Base-by-base conservation (phyloP, 2,329 filamentous ascomycete species). In the Fusarium torulosum region DNA sequence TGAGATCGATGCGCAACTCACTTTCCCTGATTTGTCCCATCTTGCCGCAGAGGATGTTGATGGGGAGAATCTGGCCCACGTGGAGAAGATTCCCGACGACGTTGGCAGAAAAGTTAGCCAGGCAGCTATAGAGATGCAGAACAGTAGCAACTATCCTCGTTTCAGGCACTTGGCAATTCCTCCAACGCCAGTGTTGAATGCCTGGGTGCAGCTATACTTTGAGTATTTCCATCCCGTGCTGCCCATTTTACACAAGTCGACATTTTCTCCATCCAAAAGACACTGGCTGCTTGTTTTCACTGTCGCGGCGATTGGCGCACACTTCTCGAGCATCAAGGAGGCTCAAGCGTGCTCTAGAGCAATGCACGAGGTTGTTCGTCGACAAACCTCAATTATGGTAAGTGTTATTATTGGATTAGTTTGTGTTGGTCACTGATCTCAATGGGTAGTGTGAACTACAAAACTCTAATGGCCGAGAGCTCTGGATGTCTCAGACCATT, bases 401-500 rank as follows among this genome's bases (percentile, higher is more conserved):
- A 56, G 11, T 17, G 9, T 31, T 13, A 15, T 13, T 2, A 4
- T 33, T 33, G 29, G 3, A 33, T 25, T 2, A 9, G 23, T 25
- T 25, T 25, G 7, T 25, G 2, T 33, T 15, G 29, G 29, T 15
- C 29, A 33, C 29, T 33, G 29, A 33, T 33, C 11, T 33, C 29
- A 33, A 9, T 9, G 23, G 8, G 23, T 25, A 58, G 54, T 58
- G 55, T 7, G 55, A 58, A 1, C 33, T 35, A 1, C 55, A 54
- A 27, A 58, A 58, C 33, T 58, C 55, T 0, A 54, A 54, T 2
- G 49, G 49, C 0, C 35, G 55, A 45, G 55, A 58, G 14, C 55
- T 58, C 3, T 58, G 55, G 55, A 58, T 58, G 55, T 43, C 55
- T 9, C 55, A 58, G n/a, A 31, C 41, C 6, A 58, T 58, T 0